Base-by-base conservation (phyloP, 2,329 filamentous ascomycete genomes). In the Ceratocystis smalleyi region DNA sequence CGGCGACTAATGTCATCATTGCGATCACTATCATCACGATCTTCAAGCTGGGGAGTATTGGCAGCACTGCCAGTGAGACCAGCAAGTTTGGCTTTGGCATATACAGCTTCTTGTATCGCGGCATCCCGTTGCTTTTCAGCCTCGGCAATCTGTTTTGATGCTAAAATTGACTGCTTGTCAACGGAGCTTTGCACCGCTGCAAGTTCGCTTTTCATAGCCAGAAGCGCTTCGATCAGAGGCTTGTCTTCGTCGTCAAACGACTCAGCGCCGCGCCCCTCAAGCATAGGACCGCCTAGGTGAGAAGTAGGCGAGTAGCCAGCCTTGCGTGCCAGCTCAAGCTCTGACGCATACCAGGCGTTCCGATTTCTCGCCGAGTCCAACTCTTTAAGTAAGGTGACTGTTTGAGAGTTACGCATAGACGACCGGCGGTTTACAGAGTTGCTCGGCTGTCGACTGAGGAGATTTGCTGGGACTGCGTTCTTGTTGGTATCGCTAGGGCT, bases 341-440 rank as follows among this genome's bases (percentile, higher is more conserved):
- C 94, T 0, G 92, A 96, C 6, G 91, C 90, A 74, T 95, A 96
- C 94, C 94, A 99, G 0, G 92, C 92, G 74, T 96, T 97, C 62
- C 88, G 84, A 71, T 87, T 94, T 70, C 89, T 89, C 2, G 86
- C 82, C 7, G 84, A 80, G 72, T 99, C 92, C 1, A 99, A 79
- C 72, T 99, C 94, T 72, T 94, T 92, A 15, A 89, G 79, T 12
- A 96, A 74, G 0, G 88, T 85, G 68, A 89, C 87, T 1, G 87
- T 86, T 69, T 87, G 84, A 6, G 83, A 79, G 71, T 84, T 81
- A 72, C 81, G 73, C 68, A 81, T 76, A 66, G 87, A 80, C 67
- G 86, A 77, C 72, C 84, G 75, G 71, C 86, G 74, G 69, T 78
- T 74, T 69, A 88, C 69, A 68, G 84, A 75, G 74, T 84, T 81